phyloP scores from a whole-genome alignment of 345 rosid species.

The Xanthoceras sorbifolium region DNA sequence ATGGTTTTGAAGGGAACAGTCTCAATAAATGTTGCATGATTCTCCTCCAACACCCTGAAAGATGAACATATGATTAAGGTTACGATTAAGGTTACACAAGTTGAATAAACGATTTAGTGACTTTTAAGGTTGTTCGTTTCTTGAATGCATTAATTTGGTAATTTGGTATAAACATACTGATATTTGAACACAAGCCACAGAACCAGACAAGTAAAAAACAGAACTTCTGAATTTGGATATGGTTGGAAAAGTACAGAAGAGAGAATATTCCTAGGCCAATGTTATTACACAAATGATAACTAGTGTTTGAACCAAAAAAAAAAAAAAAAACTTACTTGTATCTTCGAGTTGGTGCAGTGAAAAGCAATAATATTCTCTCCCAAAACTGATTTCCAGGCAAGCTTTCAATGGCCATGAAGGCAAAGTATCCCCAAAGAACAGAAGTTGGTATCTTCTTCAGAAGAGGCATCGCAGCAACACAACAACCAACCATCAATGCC shows the following conservation, averaged over 20 bases:
- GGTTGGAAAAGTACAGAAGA: conserved; percentile 8
- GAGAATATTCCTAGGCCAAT: not conserved
- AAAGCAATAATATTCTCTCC: conserved; percentile 93
- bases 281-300: not conserved
- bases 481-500: conserved; percentile 80
- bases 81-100: not conserved
- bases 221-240: not conserved
- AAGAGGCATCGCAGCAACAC: conserved; percentile 94
- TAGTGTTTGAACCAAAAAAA: not conserved
- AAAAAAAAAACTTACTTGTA: conserved; percentile 61
- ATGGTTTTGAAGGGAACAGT: conserved; percentile 68
- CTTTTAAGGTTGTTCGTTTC: not conserved
- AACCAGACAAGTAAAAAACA: not conserved
- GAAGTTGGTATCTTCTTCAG: conserved; percentile 92
- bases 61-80: not conserved
- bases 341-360: conserved; percentile 89
- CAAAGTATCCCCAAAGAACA: conserved; percentile 98
- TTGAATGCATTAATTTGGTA: not conserved
- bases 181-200: not conserved
- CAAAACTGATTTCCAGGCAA: conserved; percentile 96
- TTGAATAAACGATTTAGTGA: not conserved
- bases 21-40: conserved; percentile 65
- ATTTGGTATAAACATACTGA: not conserved
- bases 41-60: conserved; percentile 60
- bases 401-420: conserved; percentile 97